Conservation (phyloP, 768 basidiomycete genomes). For the Amyloporia xantha region DNA sequence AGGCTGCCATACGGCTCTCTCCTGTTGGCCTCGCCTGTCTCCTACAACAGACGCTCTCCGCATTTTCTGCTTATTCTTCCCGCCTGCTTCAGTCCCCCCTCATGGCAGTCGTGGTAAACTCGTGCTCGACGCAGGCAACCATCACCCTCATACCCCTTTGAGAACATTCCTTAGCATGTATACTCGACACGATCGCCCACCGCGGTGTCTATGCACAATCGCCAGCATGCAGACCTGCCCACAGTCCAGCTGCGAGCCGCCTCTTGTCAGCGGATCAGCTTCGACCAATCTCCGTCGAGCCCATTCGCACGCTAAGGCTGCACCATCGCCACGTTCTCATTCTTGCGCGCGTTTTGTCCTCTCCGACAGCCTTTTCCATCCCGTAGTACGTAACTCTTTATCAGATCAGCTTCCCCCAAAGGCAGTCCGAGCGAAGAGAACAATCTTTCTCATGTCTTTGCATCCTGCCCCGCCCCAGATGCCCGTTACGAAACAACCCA, state of each 20-base stretch:
- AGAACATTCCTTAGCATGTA: not conserved
- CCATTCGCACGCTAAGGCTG: constrained; percentile 12
- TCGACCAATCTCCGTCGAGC: constrained; percentile 14
- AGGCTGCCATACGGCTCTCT: constrained; percentile 2
- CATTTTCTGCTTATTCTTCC: constrained; percentile 4
- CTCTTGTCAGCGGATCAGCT: constrained; percentile 13
- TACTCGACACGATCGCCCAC: too few species aligned
- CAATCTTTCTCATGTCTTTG: not conserved
- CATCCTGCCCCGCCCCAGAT: not conserved
- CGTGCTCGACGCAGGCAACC: not conserved
- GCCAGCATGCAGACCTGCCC: too few species aligned
- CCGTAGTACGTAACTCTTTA: constrained; percentile 9
- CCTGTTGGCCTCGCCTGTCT: too few species aligned
- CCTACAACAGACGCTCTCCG: constrained; percentile 3
- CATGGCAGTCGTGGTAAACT: too few species aligned
- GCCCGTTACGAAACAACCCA: too few species aligned
- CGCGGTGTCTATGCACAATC: too few species aligned
- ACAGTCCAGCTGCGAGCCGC: not conserved
- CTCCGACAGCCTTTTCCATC: constrained; percentile 1
- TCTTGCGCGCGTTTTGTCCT: constrained; percentile 1
- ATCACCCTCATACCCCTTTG: not conserved
- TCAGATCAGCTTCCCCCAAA: constrained; percentile 1
- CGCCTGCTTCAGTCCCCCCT: too few species aligned
- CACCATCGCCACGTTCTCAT: constrained; percentile 14
- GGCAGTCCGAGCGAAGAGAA: not conserved